Conservation (phyloP, 108 stramenopile genomes). For the Bacterosira constricta region DNA sequence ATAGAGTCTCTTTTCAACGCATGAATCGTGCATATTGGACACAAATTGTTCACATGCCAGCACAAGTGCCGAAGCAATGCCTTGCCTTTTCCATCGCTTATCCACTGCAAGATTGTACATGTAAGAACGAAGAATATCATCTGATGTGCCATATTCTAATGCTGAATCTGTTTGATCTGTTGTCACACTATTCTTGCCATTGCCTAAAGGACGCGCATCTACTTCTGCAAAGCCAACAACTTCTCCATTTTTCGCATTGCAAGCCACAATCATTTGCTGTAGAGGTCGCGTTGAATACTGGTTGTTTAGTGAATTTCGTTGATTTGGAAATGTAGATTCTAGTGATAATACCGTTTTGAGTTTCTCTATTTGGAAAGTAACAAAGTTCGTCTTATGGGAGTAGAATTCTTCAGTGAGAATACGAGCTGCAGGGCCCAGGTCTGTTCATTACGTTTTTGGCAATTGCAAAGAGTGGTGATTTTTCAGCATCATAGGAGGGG, state of each 20-base stretch:
- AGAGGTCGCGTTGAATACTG: not conserved
- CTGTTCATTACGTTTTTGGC: constrained; percentile 6
- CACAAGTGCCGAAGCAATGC: constrained; percentile 67
- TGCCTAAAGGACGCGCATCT: constrained; percentile 45
- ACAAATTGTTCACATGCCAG: constrained; percentile 59
- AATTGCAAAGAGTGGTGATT: not conserved
- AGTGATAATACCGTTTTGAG: constrained; percentile 61
- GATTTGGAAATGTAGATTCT: constrained; percentile 63
- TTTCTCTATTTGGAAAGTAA: constrained; percentile 67
- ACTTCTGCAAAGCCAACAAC: constrained; percentile 73
- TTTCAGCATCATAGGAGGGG: not conserved
- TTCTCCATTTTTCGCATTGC: constrained; percentile 36
- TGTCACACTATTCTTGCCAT: constrained; percentile 1
- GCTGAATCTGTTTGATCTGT: constrained; percentile 3
- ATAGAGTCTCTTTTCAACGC: constrained; percentile 39
- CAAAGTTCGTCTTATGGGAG: constrained; percentile 58
- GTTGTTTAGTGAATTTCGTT: not conserved
- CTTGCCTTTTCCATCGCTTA: constrained; percentile 52
- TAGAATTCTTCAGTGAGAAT: constrained; percentile 77
- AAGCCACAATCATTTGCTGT: constrained; percentile 74
- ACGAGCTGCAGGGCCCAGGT: constrained; percentile 58
- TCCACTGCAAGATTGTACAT: constrained; percentile 84
- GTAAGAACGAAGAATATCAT: constrained; percentile 54
- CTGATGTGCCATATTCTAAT: not conserved
- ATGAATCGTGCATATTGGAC: constrained; percentile 23